A percentile compares a stretch with the other conserved stretches of the same genome.
These are phyloP conservation scores for Scenedesmus sp. DNA, from an alignment of 163 green algal genomes.

Conservation along the genomic window DNA sequence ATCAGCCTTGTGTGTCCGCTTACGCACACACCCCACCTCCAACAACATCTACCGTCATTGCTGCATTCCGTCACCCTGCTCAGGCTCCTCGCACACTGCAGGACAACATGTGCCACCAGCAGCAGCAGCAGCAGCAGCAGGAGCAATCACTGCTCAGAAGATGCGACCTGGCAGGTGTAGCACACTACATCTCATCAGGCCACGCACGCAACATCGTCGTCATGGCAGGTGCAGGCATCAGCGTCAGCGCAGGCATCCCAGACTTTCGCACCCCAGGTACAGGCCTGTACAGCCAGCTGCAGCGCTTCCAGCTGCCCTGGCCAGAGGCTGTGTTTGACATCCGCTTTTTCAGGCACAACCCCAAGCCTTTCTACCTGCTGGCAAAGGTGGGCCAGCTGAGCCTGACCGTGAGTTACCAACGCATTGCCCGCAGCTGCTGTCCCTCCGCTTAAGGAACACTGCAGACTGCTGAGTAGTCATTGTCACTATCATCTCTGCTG, in stretches of 20 bases:
- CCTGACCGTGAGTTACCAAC: no score
- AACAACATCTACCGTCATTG: no score
- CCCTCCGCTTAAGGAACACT: no score
- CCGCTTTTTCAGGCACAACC: constrained; percentile 69
- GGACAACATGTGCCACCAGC: not conserved
- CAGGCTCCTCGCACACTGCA: not conserved
- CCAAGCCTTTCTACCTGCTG: constrained; percentile 54
- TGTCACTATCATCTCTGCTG: no score
- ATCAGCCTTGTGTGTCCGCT: no score
- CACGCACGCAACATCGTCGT: constrained; percentile 72
- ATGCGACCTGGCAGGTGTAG: constrained; percentile 72
- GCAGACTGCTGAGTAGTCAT: no score
- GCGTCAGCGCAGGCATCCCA: constrained; percentile 86
- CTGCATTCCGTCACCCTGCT: no score
- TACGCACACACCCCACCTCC: no score
- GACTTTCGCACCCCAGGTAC: constrained; percentile 87
- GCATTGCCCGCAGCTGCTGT: no score
- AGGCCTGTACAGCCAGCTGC: constrained; percentile 82
- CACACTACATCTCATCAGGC: constrained; percentile 65
- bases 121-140: constrained; percentile 3
- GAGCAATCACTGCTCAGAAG: constrained; percentile 52
- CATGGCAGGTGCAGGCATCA: constrained; percentile 90
- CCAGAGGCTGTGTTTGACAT: constrained; percentile 82
- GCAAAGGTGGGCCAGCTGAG: constrained; percentile 43
- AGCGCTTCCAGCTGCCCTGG: constrained; percentile 79